Percentiles rank a stretch among this genome's conserved stretches.
phyloP scores from a whole-genome alignment of 495 filamentous ascomycete species.

The Pyronema domesticum region DNA sequence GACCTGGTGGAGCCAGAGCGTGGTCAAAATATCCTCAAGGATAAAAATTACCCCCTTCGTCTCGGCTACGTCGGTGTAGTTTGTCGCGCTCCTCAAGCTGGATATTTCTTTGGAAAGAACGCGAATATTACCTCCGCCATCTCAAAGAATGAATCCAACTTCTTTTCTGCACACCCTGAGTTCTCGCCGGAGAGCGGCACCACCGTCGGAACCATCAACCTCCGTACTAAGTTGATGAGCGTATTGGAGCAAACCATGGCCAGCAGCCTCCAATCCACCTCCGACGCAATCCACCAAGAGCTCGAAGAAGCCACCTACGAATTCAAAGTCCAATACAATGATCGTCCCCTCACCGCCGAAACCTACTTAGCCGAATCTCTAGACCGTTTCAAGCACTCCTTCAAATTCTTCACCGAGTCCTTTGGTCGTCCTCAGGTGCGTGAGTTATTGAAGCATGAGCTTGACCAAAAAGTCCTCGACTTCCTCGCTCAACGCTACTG shows the following conservation, averaged over 20 bases:
- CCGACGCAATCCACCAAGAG: conserved; percentile 83
- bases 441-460: conserved; percentile 72
- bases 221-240: conserved; percentile 90
- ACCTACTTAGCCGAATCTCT: conserved; percentile 89
- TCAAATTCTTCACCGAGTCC: conserved; percentile 73
- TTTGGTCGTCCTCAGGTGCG: conserved; percentile 84
- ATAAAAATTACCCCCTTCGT: conserved; percentile 84
- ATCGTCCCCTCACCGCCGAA: conserved; percentile 81
- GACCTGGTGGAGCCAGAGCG: conserved; percentile 78
- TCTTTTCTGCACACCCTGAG: conserved; percentile 63
- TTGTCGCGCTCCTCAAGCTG: conserved; percentile 50
- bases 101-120: conserved; percentile 69
- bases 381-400: conserved; percentile 93
- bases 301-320: conserved; percentile 95
- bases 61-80: conserved; percentile 97
- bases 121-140: conserved; percentile 68
- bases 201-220: conserved; percentile 64
- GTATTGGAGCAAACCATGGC: conserved; percentile 96
- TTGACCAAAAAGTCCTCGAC: conserved; percentile 90
- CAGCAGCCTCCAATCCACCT: conserved; percentile 65
- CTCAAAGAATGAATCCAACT: conserved; percentile 70
- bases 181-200: conserved; percentile 49
- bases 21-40: conserved; percentile 56
- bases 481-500: conserved; percentile 89
- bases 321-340: conserved; percentile 99